phyloP scores from a whole-genome alignment of 2,329 filamentous ascomycete genomes.

The Colletotrichum tropicicola region DNA sequence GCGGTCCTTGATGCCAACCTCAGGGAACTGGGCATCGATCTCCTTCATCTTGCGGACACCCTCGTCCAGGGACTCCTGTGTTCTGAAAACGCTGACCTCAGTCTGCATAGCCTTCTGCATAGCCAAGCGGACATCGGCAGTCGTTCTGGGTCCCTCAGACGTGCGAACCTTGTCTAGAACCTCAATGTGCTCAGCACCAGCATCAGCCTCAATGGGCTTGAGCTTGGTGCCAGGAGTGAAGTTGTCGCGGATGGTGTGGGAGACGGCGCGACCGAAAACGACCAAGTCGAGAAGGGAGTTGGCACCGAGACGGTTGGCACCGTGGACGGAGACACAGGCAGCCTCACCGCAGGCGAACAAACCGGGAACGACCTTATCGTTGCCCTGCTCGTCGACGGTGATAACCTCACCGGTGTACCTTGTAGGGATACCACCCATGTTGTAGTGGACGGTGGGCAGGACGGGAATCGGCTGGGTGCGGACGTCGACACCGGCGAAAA shows the following conservation, averaged over 20 bases:
- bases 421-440: slow-evolving; percentile 99
- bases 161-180: slow-evolving; percentile 87
- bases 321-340: slow-evolving; percentile 97
- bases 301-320: slow-evolving; percentile 96
- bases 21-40: slow-evolving; percentile 80
- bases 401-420: slow-evolving; percentile 97
- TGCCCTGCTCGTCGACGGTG: slow-evolving; percentile 83
- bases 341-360: slow-evolving; percentile 97
- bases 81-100: slow-evolving; percentile 96
- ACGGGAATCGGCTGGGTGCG: slow-evolving; percentile 97
- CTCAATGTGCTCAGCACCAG: slow-evolving; percentile 86
- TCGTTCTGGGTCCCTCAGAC: slow-evolving; percentile 85
- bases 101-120: slow-evolving; percentile 99
- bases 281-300: slow-evolving; percentile 98
- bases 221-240: slow-evolving; percentile 85
- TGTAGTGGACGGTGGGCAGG: slow-evolving; percentile 97
- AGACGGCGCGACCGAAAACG: slow-evolving; percentile 96
- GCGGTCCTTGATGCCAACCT: slow-evolving; percentile 96
- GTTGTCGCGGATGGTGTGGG: slow-evolving; percentile 96
- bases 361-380: slow-evolving; percentile 93
- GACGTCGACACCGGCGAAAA: slow-evolving; percentile 97
- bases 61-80: slow-evolving; percentile 91
- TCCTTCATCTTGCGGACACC: slow-evolving; percentile 88
- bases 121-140: slow-evolving; percentile 84
- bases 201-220: slow-evolving; percentile 83